Evolutionary conservation across 2,329 filamentous ascomycete genomes (phyloP).

Genomic region (Alternaria dauci): DNA sequence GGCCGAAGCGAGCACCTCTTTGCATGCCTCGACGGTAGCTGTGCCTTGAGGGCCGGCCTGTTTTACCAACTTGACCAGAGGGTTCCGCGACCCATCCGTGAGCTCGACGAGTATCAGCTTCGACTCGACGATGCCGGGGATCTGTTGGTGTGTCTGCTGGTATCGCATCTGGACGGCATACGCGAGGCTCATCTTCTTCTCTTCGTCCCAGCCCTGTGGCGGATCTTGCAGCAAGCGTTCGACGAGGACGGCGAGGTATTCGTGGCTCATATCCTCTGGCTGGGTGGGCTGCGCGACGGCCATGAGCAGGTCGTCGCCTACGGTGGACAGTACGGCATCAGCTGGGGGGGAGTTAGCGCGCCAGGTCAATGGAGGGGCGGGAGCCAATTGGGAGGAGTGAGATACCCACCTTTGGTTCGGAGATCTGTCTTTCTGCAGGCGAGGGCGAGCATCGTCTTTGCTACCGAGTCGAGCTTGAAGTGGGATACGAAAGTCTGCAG

Average conservation of each 20-base stretch:
- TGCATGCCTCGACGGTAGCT: constrained; percentile 73
- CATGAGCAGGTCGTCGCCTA: constrained; percentile 78
- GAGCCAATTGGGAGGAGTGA: background rate
- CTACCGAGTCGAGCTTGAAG: constrained; percentile 88
- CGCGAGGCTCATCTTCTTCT: constrained; percentile 72
- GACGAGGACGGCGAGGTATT: constrained; percentile 80
- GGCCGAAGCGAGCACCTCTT: constrained; percentile 64
- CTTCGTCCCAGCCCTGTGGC: constrained; percentile 82
- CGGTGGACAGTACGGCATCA: constrained; percentile 86
- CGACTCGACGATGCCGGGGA: constrained; percentile 75
- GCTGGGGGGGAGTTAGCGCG: constrained; percentile 62
- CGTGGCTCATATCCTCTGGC: constrained; percentile 71
- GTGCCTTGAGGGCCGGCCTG: constrained; percentile 78
- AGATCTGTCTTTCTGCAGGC: constrained; percentile 88
- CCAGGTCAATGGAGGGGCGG: constrained; percentile 2
- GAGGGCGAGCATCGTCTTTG: constrained; percentile 86
- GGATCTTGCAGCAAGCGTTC: constrained; percentile 88
- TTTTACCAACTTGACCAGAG: constrained; percentile 72
- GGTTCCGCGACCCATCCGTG: constrained; percentile 67
- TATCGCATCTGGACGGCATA: constrained; percentile 71
- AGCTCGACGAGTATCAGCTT: constrained; percentile 74
- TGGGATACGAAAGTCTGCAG: constrained; percentile 95
- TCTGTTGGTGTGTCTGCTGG: constrained; percentile 67
- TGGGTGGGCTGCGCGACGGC: constrained; percentile 71
- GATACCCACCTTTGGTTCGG: constrained; percentile 79